Evolutionary conservation across 106 monocot genomes (phyloP).

Genomic region (Gastrodia elata): DNA sequence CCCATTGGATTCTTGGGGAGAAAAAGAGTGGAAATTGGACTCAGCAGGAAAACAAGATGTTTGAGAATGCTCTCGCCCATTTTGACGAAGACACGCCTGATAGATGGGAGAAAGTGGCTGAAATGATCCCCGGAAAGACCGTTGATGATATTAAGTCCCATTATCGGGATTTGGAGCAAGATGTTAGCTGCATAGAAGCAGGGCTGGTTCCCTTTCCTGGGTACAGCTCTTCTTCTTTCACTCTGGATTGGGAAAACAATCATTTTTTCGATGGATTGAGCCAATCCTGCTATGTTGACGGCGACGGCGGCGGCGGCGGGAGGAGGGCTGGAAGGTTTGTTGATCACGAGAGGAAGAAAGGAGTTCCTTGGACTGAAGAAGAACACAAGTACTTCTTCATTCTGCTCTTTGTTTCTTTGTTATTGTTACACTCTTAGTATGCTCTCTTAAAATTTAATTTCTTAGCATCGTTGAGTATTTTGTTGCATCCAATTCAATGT

Average conservation of each 20-base stretch:
- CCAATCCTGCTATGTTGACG: conserved; percentile 23
- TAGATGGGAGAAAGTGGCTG: conserved; percentile 52
- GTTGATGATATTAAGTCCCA: conserved; percentile 41
- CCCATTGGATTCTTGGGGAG: conserved; percentile 21
- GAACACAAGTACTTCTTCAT: conserved; percentile 58
- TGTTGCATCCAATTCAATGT: too few relatives aligned
- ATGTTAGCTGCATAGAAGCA: conserved; percentile 60
- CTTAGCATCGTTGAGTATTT: too few relatives aligned
- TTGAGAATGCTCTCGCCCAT: conserved; percentile 59
- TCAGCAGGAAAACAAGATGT: conserved; percentile 59
- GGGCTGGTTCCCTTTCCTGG: conserved; percentile 53
- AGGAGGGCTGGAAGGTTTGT: conserved; percentile 23
- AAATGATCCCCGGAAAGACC: conserved; percentile 51
- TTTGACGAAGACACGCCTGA: conserved; percentile 47
- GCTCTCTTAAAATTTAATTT: too few relatives aligned
- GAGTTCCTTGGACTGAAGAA: conserved; percentile 87
- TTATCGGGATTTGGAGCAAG: conserved; percentile 55
- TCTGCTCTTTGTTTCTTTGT: not conserved
- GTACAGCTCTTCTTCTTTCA: conserved; percentile 34
- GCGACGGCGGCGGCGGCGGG: too few relatives aligned
- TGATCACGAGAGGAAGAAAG: conserved; percentile 88
- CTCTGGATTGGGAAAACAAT: conserved; percentile 40
- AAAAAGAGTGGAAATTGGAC: conserved; percentile 33
- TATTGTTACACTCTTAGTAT: not conserved
- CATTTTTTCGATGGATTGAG: conserved; percentile 20